These are phyloP conservation scores for Globisporangium abappressorium DNA, from an alignment of 352 stramenopile species.

Conservation along the genomic window DNA sequence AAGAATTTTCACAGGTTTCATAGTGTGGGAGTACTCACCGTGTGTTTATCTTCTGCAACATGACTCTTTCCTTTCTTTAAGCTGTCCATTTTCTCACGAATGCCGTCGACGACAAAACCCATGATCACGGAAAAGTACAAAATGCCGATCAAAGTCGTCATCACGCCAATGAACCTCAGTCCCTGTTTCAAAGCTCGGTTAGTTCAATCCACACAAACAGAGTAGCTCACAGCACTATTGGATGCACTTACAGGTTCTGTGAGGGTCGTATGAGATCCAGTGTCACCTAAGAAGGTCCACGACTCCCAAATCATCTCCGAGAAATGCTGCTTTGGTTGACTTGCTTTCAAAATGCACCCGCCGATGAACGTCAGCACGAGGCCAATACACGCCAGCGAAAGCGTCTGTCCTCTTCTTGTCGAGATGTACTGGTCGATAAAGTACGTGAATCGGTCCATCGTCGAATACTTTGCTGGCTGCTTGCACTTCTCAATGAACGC, in stretches of 20 bases:
- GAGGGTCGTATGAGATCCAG: constrained; percentile 42
- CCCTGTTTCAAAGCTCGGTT: constrained; percentile 22
- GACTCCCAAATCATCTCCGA: constrained; percentile 52
- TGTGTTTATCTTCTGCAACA: constrained; percentile 80
- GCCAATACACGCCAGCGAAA: constrained; percentile 39
- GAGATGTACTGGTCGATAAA: constrained; percentile 65
- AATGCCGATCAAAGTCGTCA: constrained; percentile 66
- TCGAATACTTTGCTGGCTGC: constrained; percentile 26
- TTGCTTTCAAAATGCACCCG: constrained; percentile 39
- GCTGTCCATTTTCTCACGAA: constrained; percentile 85
- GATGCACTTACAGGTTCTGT: constrained; percentile 25
- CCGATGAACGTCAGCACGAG: constrained; percentile 41
- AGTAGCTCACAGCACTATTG: too few species aligned
- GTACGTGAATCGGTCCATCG: constrained; percentile 43
- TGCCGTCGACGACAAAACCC: constrained; percentile 86
- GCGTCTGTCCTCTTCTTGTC: constrained; percentile 50
- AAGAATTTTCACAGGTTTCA: neutral
- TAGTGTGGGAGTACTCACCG: constrained; percentile 27
- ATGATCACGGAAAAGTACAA: constrained; percentile 90
- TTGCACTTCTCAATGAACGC: constrained; percentile 18
- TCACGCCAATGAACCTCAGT: constrained; percentile 49
- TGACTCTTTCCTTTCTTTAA: constrained; percentile 86
- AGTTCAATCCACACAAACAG: too few species aligned
- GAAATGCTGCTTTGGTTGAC: constrained; percentile 28
- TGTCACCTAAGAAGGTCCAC: constrained; percentile 63